Base-by-base conservation (phyloP, 129 eudicot species). In the Gnaphalium uliginosum region DNA sequence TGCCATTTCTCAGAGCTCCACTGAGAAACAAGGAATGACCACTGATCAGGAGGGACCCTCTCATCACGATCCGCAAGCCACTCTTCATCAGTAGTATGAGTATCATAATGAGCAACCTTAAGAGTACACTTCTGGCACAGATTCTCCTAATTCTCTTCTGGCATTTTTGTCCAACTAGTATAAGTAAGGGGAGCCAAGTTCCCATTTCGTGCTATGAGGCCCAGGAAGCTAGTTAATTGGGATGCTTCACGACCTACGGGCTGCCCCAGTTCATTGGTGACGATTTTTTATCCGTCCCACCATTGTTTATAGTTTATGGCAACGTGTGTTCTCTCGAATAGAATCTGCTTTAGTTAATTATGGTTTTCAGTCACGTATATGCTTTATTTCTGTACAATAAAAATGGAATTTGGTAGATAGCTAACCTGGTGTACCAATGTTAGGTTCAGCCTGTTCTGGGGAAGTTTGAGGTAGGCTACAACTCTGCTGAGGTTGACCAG, bases 1-100 rank as follows among this genome's bases (percentile, higher is more conserved):
- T 81, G 79, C 24, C 59, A 79, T 67, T 82, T 58, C 9, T 79
- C 85, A 71, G 87, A 73, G 83, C 68, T 81, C 90, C 90, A 86
- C 53, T 77, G 73, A 18, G 76, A 60, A 58, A 86, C 77, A 60
- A 86, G 90, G 26, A 60, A 57, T 19, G 77, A 48, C 90, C 90
- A 86, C 77, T 86, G 90, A 71, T 86, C 90, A 21, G 87, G 90
- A 64, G 71, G 84, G 74, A 86, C 90, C 80, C 87, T 78, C 69
- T 72, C 71, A 63, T 87, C 91, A 76, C 86, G 76, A 63, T 87
- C 85, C 6, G 86, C 86, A 66, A 84, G 80, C 54, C 91, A 78
- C 66, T 81, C 85, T 67, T 76, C 84, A 79, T 87, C 78, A 67
- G 91, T 87, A 9, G 61, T 71, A 69, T 87, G 83, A 54, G 61